A percentile compares a stretch with the other conserved stretches of the same genome.
Conservation (phyloP, 1,284 basidiomycete genomes). For the Apiotrichum domesticum region DNA sequence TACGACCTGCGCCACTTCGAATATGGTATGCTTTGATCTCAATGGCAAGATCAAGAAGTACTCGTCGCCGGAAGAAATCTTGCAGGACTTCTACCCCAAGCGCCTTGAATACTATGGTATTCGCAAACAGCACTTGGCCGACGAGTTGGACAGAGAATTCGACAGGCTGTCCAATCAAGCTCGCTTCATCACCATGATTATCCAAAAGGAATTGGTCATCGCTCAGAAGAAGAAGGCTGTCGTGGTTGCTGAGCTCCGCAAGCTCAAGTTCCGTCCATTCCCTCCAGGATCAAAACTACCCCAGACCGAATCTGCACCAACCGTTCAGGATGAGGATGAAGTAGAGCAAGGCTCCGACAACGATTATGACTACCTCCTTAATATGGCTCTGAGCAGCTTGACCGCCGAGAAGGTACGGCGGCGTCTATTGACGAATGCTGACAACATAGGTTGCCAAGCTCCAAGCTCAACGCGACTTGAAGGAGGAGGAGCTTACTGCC, state of each 20-base stretch:
- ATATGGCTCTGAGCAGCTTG: constrained; percentile 92
- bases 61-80: constrained; percentile 78
- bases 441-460: constrained; percentile 60
- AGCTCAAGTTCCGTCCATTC: constrained; percentile 81
- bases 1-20: constrained; percentile 74
- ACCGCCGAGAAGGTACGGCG: constrained; percentile 77
- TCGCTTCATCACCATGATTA: constrained; percentile 94
- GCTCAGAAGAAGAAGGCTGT: constrained; percentile 86
- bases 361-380: constrained; percentile 91
- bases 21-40: constrained; percentile 99
- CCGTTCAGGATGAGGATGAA: constrained; percentile 51
- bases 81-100: constrained; percentile 88
- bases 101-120: constrained; percentile 89
- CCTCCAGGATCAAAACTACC: constrained; percentile 58
- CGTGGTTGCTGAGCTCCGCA: constrained; percentile 77
- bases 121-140: constrained; percentile 87
- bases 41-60: constrained; percentile 97
- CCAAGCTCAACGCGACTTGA: constrained; percentile 68
- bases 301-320: constrained; percentile 65
- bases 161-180: constrained; percentile 92
- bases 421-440: constrained; percentile 50
- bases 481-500: constrained; percentile 73
- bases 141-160: constrained; percentile 73
- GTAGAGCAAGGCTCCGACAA: constrained; percentile 53
- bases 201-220: constrained; percentile 79